Conservation (phyloP, 129 eudicot species). For the Kitagawia praeruptora region DNA sequence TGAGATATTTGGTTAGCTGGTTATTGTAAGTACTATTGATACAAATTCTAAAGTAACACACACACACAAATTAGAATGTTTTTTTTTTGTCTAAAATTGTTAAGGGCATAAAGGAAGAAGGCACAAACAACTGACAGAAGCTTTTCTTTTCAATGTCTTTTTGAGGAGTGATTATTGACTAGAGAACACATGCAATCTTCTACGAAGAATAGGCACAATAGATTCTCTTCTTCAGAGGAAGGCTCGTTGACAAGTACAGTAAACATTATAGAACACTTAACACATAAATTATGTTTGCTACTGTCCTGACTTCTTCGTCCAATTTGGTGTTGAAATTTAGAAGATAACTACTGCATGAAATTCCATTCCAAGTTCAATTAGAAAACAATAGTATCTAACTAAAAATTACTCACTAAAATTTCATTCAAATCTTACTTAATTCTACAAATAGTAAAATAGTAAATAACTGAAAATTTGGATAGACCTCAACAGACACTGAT, state of each 20-base stretch:
- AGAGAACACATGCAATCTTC: neutral
- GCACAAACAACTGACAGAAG: neutral
- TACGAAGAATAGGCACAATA: neutral
- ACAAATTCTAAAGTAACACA: neutral
- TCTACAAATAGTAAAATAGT: no score
- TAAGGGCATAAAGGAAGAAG: neutral
- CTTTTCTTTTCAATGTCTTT: neutral
- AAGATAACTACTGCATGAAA: neutral
- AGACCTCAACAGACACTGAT: neutral
- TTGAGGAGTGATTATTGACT: neutral
- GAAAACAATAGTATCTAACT: neutral
- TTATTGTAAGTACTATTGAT: neutral
- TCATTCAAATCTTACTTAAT: neutral
- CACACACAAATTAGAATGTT: neutral
- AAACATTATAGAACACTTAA: neutral
- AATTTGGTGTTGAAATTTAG: neutral
- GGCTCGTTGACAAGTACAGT: neutral
- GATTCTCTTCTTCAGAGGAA: neutral
- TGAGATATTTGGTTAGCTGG: neutral
- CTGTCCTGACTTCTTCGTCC: neutral
- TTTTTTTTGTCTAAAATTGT: neutral
- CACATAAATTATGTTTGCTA: neutral
- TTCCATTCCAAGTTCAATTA: neutral
- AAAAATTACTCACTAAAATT: neutral
- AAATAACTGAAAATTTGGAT: neutral